A percentile compares a stretch with the other conserved stretches of the same genome.
Evolutionary conservation across 2,329 filamentous ascomycete genomes (phyloP).

Genomic region (Cercospora brassicicola): DNA sequence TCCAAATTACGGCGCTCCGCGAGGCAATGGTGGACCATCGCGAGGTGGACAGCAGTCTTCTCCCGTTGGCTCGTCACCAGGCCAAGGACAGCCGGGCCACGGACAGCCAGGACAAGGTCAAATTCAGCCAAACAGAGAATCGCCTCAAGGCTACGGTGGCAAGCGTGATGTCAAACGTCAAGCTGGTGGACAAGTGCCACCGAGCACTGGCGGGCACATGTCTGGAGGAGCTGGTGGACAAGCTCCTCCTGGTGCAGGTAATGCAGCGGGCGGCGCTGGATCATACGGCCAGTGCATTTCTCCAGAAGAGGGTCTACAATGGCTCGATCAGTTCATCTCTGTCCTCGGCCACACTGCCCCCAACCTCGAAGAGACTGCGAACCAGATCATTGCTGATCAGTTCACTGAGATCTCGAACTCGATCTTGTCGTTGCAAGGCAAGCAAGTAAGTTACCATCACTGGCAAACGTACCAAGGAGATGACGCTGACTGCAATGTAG

Average conservation of each 20-base stretch:
- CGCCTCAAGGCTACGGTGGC: neutral
- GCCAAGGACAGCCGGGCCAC: neutral
- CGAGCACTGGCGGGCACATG: too few relatives aligned
- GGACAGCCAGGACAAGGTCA: neutral
- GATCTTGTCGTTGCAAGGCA: conserved; percentile 18
- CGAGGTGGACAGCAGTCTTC: neutral
- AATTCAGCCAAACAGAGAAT: neutral
- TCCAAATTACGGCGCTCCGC: neutral
- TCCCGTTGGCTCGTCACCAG: neutral
- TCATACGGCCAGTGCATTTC: conserved; percentile 15
- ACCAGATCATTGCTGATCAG: conserved; percentile 21
- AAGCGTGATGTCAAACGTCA: neutral
- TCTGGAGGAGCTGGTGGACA: too few relatives aligned
- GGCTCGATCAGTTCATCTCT: conserved; percentile 15
- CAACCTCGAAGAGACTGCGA: conserved; percentile 8
- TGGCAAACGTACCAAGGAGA: neutral
- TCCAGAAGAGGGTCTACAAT: conserved; percentile 16
- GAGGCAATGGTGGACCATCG: neutral
- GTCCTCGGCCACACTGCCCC: conserved; percentile 12
- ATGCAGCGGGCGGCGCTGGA: neutral
- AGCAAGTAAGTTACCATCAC: neutral
- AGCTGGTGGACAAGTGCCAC: neutral
- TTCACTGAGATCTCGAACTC: conserved; percentile 21
- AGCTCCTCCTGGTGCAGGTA: too few relatives aligned
- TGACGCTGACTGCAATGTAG: neutral